Conservation (phyloP, 2,329 filamentous ascomycete species). For the Talaromyces rugulosus region DNA sequence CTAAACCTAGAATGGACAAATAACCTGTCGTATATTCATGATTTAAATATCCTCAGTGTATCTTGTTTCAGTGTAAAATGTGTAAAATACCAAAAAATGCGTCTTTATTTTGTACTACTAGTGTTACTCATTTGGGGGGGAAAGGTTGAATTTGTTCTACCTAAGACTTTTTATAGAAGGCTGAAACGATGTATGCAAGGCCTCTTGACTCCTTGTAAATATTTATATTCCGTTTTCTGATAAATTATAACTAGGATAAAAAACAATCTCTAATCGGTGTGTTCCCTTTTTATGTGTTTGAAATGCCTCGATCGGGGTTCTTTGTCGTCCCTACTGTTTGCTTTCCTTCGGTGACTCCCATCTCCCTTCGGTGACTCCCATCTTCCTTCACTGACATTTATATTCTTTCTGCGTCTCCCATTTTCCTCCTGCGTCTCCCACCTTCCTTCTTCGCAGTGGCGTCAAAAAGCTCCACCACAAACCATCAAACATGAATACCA, state of each 20-base stretch:
- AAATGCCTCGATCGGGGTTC: background rate
- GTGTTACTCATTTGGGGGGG: background rate
- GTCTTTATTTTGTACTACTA: background rate
- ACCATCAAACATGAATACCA: background rate
- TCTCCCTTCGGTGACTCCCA: no score
- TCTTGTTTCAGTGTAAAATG: background rate
- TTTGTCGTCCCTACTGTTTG: background rate
- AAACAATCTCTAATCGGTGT: background rate
- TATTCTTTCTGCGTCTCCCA: no score
- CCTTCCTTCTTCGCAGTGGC: background rate
- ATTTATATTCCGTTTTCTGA: background rate
- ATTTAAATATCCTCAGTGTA: background rate
- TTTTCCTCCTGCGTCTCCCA: background rate
- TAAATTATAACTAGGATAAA: background rate
- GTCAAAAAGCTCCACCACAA: background rate
- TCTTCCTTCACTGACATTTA: no score
- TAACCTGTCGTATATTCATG: background rate
- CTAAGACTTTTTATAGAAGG: background rate
- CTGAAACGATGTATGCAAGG: background rate
- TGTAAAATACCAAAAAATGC: background rate
- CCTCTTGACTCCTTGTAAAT: background rate
- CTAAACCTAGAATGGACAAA: no score
- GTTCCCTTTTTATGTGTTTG: background rate
- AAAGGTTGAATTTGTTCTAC: background rate
- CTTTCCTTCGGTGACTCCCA: background rate